Evolutionary conservation across 495 filamentous ascomycete species (phyloP).

Genomic region (Cercophora sp.): DNA sequence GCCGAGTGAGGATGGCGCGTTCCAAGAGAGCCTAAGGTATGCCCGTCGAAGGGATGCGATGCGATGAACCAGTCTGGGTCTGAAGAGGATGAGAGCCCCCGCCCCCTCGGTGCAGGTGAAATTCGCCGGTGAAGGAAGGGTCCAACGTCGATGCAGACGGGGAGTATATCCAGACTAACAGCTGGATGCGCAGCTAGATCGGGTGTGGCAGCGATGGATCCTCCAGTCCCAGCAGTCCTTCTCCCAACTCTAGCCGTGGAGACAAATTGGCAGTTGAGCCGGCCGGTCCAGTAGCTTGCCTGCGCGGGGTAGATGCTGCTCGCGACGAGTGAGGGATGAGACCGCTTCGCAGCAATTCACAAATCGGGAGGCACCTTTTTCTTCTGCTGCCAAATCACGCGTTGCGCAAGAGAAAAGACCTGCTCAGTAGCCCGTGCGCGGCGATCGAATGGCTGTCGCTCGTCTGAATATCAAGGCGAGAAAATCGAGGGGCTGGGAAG

Average conservation of each 20-base stretch:
- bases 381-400: background rate
- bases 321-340: slow-evolving; percentile 8
- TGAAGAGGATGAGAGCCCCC: too few species aligned
- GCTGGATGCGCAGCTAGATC: slow-evolving; percentile 5
- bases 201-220: background rate
- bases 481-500: slow-evolving; percentile 31
- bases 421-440: slow-evolving; percentile 15
- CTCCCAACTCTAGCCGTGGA: background rate
- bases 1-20: slow-evolving; percentile 12
- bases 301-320: background rate
- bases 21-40: slow-evolving; percentile 12
- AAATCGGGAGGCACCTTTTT: slow-evolving; percentile 14
- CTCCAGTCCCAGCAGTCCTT: background rate
- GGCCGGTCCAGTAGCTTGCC: background rate
- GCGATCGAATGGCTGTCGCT: slow-evolving; percentile 23
- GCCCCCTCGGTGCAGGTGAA: too few species aligned
- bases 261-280: background rate
- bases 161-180: slow-evolving; percentile 4
- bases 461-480: slow-evolving; percentile 15
- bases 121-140: too few species aligned
- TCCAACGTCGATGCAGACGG: slow-evolving; percentile 17
- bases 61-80: slow-evolving; percentile 1
- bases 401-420: background rate
- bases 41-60: slow-evolving; percentile 14
- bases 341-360: too few species aligned